phyloP scores from a whole-genome alignment of 2,329 filamentous ascomycete genomes.

The Fusarium armeniacum region DNA sequence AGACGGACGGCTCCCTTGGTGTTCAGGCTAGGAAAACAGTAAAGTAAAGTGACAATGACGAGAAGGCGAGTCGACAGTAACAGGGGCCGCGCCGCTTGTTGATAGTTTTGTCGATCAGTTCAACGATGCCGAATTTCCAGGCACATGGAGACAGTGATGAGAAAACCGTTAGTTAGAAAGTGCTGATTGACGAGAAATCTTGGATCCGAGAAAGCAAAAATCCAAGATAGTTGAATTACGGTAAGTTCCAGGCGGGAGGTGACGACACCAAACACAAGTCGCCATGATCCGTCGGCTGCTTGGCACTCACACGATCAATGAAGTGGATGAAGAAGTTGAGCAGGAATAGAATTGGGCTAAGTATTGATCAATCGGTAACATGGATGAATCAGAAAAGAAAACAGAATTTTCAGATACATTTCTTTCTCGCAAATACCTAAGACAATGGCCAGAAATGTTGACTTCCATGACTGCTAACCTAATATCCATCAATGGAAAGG shows the following conservation, averaged over 20 bases:
- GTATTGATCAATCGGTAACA: not conserved
- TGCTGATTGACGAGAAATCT: conserved; percentile 14
- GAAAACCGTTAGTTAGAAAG: conserved; percentile 34
- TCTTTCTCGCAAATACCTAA: not conserved
- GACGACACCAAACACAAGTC: conserved; percentile 27
- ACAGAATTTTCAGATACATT: not conserved
- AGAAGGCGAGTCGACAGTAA: conserved; percentile 32
- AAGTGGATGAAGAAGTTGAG: not conserved
- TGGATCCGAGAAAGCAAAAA: conserved; percentile 26
- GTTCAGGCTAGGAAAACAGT: conserved; percentile 12
- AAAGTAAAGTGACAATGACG: conserved; percentile 33
- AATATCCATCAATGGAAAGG: not conserved
- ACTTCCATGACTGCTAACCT: not conserved
- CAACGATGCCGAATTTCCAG: conserved; percentile 11
- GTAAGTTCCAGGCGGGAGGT: conserved; percentile 28
- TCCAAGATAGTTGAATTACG: conserved; percentile 36
- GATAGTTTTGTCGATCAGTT: conserved; percentile 25
- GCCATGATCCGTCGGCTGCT: conserved; percentile 14
- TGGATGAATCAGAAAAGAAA: not conserved
- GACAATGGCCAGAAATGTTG: not conserved
- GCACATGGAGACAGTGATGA: conserved; percentile 15
- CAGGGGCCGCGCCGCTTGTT: conserved; percentile 22
- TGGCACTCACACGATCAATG: conserved; percentile 8
- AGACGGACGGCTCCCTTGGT: conserved; percentile 17
- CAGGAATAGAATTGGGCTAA: not conserved